Evolutionary conservation across 2,329 filamentous ascomycete genomes (phyloP).

Genomic region (Verticillium albo-atrum): DNA sequence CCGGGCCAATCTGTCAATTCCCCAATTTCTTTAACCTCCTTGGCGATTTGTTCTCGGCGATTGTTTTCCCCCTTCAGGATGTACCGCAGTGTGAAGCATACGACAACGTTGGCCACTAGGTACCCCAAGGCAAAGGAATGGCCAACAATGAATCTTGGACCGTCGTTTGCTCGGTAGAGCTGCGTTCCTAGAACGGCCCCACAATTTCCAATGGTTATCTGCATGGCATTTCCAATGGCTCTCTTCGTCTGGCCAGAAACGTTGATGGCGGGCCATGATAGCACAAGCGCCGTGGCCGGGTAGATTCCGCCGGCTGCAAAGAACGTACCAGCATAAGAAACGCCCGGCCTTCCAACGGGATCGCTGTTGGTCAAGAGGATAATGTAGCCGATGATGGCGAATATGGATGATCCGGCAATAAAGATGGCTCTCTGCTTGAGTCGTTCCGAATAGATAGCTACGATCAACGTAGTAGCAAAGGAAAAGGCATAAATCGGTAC

Average conservation of each 20-base stretch:
- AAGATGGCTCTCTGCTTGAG: constrained; percentile 56
- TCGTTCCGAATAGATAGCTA: constrained; percentile 58
- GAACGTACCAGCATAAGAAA: constrained; percentile 58
- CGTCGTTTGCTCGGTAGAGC: constrained; percentile 57
- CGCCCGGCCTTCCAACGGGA: constrained; percentile 42
- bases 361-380: constrained; percentile 50
- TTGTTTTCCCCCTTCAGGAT: constrained; percentile 55
- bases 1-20: constrained; percentile 52
- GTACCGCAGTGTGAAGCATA: constrained; percentile 48
- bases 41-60: constrained; percentile 37
- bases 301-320: constrained; percentile 65
- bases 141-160: constrained; percentile 60
- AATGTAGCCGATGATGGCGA: constrained; percentile 60
- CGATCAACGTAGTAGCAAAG: constrained; percentile 51
- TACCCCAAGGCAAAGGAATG: constrained; percentile 65
- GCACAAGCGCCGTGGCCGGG: constrained; percentile 56
- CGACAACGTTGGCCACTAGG: constrained; percentile 50
- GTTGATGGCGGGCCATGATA: constrained; percentile 70
- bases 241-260: constrained; percentile 68
- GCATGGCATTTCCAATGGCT: constrained; percentile 64
- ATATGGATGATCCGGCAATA: constrained; percentile 50
- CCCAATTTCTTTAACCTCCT: constrained; percentile 43
- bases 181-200: constrained; percentile 68
- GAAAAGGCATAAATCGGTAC: constrained; percentile 62
- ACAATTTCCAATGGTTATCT: constrained; percentile 67